Evolutionary conservation across 139 green algal species (phyloP), one percentile per base, ranked within the genome.

Genomic region (Edaphochlamys debaryana): DNA sequence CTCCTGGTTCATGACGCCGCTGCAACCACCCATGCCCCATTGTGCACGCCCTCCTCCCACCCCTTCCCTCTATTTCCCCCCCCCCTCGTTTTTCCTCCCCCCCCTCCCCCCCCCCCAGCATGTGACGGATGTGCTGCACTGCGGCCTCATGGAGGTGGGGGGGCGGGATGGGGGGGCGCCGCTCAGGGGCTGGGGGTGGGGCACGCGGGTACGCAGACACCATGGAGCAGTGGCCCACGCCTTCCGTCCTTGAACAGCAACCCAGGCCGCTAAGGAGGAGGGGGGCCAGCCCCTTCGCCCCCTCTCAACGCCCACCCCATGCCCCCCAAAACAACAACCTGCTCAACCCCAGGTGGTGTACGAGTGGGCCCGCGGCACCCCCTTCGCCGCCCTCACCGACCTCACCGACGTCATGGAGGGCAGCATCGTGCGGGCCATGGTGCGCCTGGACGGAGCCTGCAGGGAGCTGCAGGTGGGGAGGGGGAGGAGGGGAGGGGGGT

Each of bases 371-470:
- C 70, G 72, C 8, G 97, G 97, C 38, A 97, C 90, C 36, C 92
- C 94, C 6, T 99, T 99, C 81, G 76, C 84, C 17, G 91, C 96
- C 27, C 97, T 99, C 83, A 98, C 95, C 62, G 23, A 79, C 48
- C 87, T 98, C 30, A 99, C 97, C 5, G 95, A 98, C 69, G 89
- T 94, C 38, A 91, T 93, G 87, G 97, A 99, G 91, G 97, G 97
- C 54, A 93, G 82, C 80, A 98, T 99, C 69, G 97, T 99, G 82
- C 68, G 97, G 37, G 90, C 91, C 17, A 90, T 98, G 58, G 92
- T 96, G 84, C 93, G 97, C 34, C 90, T 99, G 83, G 89, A 93
- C 85, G 86, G 90, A 67, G 86, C 75, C 27, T 86, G 81, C 83
- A 81, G 86, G 69, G 83, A 90, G 79, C 64, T 92, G 74, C 82